Evolutionary conservation across 176 grass and related monocot species (phyloP).

Genomic region (Triticum dicoccoides): DNA sequence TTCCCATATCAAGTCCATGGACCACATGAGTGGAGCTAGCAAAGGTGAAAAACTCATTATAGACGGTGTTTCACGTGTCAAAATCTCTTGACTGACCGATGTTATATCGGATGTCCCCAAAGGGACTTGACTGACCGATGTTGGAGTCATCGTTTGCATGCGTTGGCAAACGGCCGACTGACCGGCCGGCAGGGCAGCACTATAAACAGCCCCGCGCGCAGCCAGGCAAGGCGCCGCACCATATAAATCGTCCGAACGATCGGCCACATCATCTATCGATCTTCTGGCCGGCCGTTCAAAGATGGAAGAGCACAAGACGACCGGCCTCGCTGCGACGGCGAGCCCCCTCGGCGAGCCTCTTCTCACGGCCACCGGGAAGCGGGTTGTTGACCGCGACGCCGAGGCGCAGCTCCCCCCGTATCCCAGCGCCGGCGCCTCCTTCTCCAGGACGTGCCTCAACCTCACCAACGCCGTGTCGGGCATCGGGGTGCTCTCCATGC

Average conservation of each 20-base stretch:
- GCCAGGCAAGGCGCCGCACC: no score
- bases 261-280: not conserved
- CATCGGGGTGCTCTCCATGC: not conserved
- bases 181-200: no score
- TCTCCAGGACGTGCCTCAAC: slow-evolving; percentile 6
- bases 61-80: no score
- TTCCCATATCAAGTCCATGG: no score
- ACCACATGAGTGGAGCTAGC: no score
- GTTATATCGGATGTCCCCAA: no score
- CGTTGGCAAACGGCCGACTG: no score
- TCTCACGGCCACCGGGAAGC: not conserved
- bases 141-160: no score
- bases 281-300: not conserved
- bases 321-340: not conserved
- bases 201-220: no score
- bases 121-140: no score
- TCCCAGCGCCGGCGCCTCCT: not conserved
- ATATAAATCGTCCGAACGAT: not conserved
- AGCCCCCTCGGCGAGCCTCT: not conserved
- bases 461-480: slow-evolving; percentile 2
- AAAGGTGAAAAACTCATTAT: no score
- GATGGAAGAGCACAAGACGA: not conserved
- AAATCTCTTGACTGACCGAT: no score
- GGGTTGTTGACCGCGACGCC: not conserved
- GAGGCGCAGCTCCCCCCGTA: not conserved